Evolutionary conservation across 140 eudicot species (phyloP), one percentile per base, ranked within the genome.

Genomic region (Flaveria floridana): DNA sequence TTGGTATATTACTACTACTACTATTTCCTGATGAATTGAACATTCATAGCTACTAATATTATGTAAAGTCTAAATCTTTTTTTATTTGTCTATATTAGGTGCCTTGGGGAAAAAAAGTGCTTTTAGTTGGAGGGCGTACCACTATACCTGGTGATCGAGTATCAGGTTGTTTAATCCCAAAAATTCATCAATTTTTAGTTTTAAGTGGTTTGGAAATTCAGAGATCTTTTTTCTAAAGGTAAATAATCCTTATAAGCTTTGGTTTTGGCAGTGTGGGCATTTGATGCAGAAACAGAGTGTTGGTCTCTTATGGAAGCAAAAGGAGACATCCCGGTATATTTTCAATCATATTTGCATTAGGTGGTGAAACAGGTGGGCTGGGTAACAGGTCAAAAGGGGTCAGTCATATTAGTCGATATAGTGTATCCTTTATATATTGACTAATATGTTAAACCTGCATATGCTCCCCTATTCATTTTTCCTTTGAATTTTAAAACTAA

Each of bases 231-330:
- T 65, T 18, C 52, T 39, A 66, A 18, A 39, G 71, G 53, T 66
- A 41, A 66, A 66, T 37, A 51, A 51, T 18, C 52, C 67, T 76
- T 47, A 65, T 20, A 20, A 21, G 69, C 14, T 62, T 58, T 82
- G 52, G n/a, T 7, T 71, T 72, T 73, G 78, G 87, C 88, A 92
- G 99, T 90, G 57, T 94, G 99, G 99, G 95, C 95, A 72, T 94
- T 90, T 82, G 99, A 94, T 83, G 76, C 85, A 19, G 97, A 90
- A 83, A 86, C 95, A 44, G 96, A 91, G 77, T 79, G 90, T 68
- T 90, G 96, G 99, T 88, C 99, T 65, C 85, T 90, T 74, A 75
- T 90, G 81, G 99, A 94, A 80, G 97, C 97, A 25, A 94, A 94
- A 84, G 99, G 99, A 70, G 99, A 90, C 74, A 75, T 88, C 50